phyloP scores from a whole-genome alignment of 2,329 filamentous ascomycete species.

The Trichoderma citrinoviride region DNA sequence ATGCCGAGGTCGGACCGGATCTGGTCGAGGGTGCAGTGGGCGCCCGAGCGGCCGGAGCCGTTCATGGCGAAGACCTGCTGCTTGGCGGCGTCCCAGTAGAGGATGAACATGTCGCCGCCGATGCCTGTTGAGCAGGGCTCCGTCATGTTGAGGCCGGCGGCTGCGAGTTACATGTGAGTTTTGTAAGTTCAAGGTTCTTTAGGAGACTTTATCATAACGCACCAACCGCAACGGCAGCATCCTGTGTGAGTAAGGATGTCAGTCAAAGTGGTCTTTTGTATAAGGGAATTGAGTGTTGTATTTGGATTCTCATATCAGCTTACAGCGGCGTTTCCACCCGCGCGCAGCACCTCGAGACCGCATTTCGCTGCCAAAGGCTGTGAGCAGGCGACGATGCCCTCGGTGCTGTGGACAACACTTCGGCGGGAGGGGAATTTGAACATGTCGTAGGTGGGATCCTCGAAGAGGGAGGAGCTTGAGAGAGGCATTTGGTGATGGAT shows the following conservation, averaged over 20 bases:
- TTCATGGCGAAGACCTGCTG: conserved; percentile 84
- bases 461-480: conserved; percentile 47
- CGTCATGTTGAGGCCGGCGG: conserved; percentile 87
- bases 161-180: conserved; percentile 41
- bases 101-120: conserved; percentile 94
- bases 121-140: conserved; percentile 93
- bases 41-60: conserved; percentile 82
- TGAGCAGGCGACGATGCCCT: conserved; percentile 85
- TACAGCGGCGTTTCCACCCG: conserved; percentile 91
- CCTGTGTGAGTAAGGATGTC: conserved; percentile 53
- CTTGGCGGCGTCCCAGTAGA: conserved; percentile 82
- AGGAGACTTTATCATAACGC: conserved; percentile 24
- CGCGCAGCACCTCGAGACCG: conserved; percentile 77
- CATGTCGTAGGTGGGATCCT: conserved; percentile 49
- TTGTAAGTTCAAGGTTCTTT: not conserved
- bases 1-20: conserved; percentile 69
- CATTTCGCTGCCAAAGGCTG: conserved; percentile 88
- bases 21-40: conserved; percentile 64
- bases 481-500: conserved; percentile 41
- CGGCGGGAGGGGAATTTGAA: conserved; percentile 72
- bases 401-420: conserved; percentile 89
- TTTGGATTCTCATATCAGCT: conserved; percentile 32
- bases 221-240: conserved; percentile 94
- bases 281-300: not conserved
- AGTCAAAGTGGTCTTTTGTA: not conserved